Evolutionary conservation across 2,329 filamentous ascomycete genomes (phyloP), one percentile per base, ranked within the genome.

Genomic region (Dothistroma pini): DNA sequence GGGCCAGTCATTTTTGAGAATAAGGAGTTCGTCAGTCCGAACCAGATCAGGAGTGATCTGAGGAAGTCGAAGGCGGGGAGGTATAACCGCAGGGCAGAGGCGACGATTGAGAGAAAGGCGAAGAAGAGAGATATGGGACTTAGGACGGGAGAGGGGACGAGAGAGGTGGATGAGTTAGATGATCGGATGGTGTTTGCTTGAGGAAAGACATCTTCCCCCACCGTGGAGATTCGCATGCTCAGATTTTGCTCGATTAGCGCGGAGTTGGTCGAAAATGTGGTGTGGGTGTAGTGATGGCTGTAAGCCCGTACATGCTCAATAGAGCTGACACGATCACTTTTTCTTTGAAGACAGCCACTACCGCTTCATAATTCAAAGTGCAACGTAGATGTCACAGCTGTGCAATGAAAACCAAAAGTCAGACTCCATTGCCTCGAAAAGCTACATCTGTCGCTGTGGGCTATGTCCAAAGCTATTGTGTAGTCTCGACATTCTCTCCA

Each of bases 1-100:
- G 95, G 95, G 0, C 93, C 95, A 2, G 91, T 97, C 66, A 96
- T 99, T 72, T 99, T 96, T 79, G 91, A 97, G 81, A 97, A 97
- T 81, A 95, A 91, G 82, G 89, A 96, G 75, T 99, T 96, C 71
- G 90, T 99, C 57, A 95, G 89, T 68, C 95, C 95, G 10, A 99
- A 99, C 84, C 70, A 97, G 78, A 86, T 97, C 66, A 84, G 95
- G 67, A 83, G 91, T 47, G 95, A 97, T 66, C 76, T 96, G 68
- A 83, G 91, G 69, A 81, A 86, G 76, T 81, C 84, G 68, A 92
- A 91, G 81, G 91, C 93, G 0, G 84, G 86, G 54, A 86, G 86
- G 68, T 93, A 96, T 79, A 90, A 90, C 68, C 82, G 83, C 59
- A 84, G 95, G 63, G 85, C 87, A 32, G 92, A 96, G 73, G 86